Base-by-base conservation (phyloP, 2,329 filamentous ascomycete species). In the Stachybotrys chartarum region DNA sequence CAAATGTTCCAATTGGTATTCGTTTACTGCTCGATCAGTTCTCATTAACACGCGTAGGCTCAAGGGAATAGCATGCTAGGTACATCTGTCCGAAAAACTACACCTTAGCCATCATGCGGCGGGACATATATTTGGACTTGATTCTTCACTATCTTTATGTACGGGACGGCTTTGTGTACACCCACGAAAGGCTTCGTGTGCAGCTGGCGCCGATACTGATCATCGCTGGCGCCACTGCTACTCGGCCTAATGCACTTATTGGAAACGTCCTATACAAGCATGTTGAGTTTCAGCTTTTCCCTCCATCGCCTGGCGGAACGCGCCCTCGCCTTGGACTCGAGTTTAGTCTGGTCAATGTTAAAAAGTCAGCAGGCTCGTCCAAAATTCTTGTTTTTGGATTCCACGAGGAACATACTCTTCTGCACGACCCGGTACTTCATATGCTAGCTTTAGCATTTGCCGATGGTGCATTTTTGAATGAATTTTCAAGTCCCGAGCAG, bases 231-330 rank as follows among this genome's bases (percentile, higher is more conserved):
- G 63, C 55, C 50, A 67, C 58, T 39, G 54, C 58, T 16, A 65
- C 58, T 5, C 56, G 61, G 44, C 64, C 61, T 17, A 59, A 58
- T 32, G 64, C 61, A 47, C 59, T 67, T 14, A 61, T 68, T 48
- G 53, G 58, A 24, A 45, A 56, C 47, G 54, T 66, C 45, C 58
- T 58, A 5, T 67, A 67, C 45, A 49, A 60, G 54, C 57, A 66
- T 55, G 58, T 67, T 46, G 56, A 64, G 52, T 65, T 67, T 45
- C 51, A 64, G 50, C 30, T 67, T 4, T 64, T 67, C 46, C 61
- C 59, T 30, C 55, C 18, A 32, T 30, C 10, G 10, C 48, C 18
- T 30, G 18, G 18, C 11, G 18, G 58, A 35, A 44, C 24, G 30
- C 59, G 52, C 49, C 55, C 59, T 14, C 55, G 59, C 49, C 48